Evolutionary conservation across 1,139 yeast species (phyloP), one percentile per base, ranked within the genome.

Genomic region (Pichia sp.): DNA sequence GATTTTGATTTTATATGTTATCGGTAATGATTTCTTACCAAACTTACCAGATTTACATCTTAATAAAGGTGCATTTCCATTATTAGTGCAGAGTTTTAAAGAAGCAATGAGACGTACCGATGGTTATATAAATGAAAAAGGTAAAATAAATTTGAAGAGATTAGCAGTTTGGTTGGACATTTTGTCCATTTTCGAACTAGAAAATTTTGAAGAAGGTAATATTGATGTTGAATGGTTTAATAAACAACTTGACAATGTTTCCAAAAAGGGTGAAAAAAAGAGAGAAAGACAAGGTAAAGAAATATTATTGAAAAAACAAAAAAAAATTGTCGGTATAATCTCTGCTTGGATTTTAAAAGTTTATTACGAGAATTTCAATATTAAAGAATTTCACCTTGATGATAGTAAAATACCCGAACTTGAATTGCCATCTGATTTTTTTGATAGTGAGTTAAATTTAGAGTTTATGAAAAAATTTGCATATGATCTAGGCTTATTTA

Each of bases 21-120:
- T 95, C 64, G 99, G 99, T 63, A 95, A 95, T 66, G 99, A 95
- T 77, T 95, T 95, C 81, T 78, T 95, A 64, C 99, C 99, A n/a
- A 89, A 93, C 66, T 77, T 95, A 62, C 99, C 99, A 1, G 96
- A 91, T 67, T 75, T 95, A 63, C 90, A 88, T 68, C 80, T 95
- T 62, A 91, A 90, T 66, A 93, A 91, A 62, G 98, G 98, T 61
- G 99, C 99, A 0, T 86, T 95, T 72, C 96, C 98, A 16, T 78
- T 90, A 43, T 77, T 95, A 62, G 75, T 93, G 61, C 87, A 84
- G 58, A 86, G 96, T 16, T 93, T 95, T 72, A 93, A 90, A 66
- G 84, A 84, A 63, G 82, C 91, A 27, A 75, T 93, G 64, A 77
- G 79, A 59, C 79, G 78, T 56, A 73, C 83, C 53, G 96, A 88